Evolutionary conservation across 768 basidiomycete species (phyloP).

Genomic region (Chlorophyllum brunneum): DNA sequence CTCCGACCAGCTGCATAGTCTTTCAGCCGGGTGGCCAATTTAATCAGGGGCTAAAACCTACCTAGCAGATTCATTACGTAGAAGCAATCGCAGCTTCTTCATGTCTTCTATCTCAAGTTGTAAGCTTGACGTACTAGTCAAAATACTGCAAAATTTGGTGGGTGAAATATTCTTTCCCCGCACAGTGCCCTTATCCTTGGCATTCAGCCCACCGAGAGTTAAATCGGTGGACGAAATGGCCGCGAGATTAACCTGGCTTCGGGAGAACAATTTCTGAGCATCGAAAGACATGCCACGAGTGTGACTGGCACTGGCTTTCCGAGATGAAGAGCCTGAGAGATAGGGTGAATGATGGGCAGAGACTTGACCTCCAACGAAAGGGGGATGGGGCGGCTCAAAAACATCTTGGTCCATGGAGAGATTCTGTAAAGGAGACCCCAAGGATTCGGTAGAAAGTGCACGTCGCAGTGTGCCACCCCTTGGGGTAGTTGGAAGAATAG

Average conservation of each 20-base stretch:
- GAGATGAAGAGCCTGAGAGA: slow-evolving; percentile 29
- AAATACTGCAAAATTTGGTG: slow-evolving; percentile 60
- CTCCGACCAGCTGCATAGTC: slow-evolving; percentile 72
- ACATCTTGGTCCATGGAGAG: slow-evolving; percentile 32
- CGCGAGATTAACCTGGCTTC: slow-evolving; percentile 44
- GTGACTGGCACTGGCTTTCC: slow-evolving; percentile 41
- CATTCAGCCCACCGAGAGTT: slow-evolving; percentile 29
- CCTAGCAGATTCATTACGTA: slow-evolving; percentile 91
- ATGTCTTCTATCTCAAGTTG: slow-evolving; percentile 81
- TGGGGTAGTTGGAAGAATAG: slow-evolving; percentile 41
- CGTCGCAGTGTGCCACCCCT: slow-evolving; percentile 56
- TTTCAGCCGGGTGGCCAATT: background rate
- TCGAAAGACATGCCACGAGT: slow-evolving; percentile 63
- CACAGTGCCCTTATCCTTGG: slow-evolving; percentile 48
- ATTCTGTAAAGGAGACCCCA: slow-evolving; percentile 51
- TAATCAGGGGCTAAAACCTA: slow-evolving; percentile 26
- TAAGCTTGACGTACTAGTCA: slow-evolving; percentile 65
- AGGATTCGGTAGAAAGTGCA: slow-evolving; percentile 70
- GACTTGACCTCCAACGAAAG: slow-evolving; percentile 32
- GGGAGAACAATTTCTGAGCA: slow-evolving; percentile 45
- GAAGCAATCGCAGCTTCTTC: slow-evolving; percentile 81
- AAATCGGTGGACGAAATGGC: slow-evolving; percentile 38
- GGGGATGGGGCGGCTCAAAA: slow-evolving; percentile 32
- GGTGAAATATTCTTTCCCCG: slow-evolving; percentile 52
- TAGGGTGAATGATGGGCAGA: slow-evolving; percentile 39